Percentiles rank a stretch among this genome's conserved stretches.
Conservation (phyloP, 2,329 filamentous ascomycete species). For the Exophiala sp. region DNA sequence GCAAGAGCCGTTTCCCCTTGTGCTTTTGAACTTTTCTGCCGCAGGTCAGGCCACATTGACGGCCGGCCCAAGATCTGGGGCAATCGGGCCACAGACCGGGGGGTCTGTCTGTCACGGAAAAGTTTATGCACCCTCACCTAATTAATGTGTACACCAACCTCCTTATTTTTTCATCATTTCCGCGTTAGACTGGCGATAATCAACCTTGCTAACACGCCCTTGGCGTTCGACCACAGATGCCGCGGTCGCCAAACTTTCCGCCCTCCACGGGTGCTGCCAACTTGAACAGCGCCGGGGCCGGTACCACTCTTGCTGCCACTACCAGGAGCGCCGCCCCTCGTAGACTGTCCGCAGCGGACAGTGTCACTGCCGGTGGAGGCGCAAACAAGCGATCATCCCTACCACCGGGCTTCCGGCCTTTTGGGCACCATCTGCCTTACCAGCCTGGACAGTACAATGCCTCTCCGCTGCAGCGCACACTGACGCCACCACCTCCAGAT, state of each 20-base stretch:
- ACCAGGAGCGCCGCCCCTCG: conserved; percentile 38
- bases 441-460: conserved; percentile 60
- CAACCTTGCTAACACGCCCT: conserved; percentile 31
- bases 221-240: conserved; percentile 29
- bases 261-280: conserved; percentile 19
- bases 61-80: conserved; percentile 20
- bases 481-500: conserved; percentile 73
- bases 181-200: conserved; percentile 40
- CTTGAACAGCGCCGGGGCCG: conserved; percentile 7
- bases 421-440: conserved; percentile 36
- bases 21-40: not conserved
- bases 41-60: conserved; percentile 14
- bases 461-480: conserved; percentile 80
- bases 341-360: conserved; percentile 26
- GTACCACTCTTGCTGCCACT: conserved; percentile 33
- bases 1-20: conserved; percentile 13
- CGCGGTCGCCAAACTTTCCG: conserved; percentile 30
- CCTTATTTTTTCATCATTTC: conserved; percentile 28
- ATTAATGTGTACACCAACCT: conserved; percentile 32
- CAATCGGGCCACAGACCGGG: conserved; percentile 21
- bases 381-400: conserved; percentile 55
- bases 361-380: conserved; percentile 13
- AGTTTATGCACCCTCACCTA: conserved; percentile 31
- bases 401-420: conserved; percentile 51
- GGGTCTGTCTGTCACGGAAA: conserved; percentile 26